Base-by-base conservation (phyloP, 1,284 basidiomycete species). In the Sporisorium scitamineum region DNA sequence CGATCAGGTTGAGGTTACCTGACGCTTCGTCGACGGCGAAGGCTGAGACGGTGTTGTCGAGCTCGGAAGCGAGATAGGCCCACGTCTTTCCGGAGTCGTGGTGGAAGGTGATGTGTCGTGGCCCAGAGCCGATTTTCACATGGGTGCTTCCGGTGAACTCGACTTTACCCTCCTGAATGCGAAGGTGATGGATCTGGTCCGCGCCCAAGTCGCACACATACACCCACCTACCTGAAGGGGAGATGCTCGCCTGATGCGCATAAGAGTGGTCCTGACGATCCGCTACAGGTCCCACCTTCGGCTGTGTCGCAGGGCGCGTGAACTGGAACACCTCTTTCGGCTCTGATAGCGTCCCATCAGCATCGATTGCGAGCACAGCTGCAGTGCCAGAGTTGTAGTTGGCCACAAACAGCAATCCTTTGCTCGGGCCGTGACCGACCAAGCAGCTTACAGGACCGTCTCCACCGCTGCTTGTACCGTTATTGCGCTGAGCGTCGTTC, bases 181-280 rank as follows among this genome's bases (percentile, higher is more conserved):
- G 53, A 7, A 76, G 59, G 31, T 65, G 74, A 34, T 81, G 80
- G 41, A 83, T 75, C 44, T 77, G 66, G 39, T 83, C 81, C 0
- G 76, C 74, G 2, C 81, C 81, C 14, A 83, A 54, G 52, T 83
- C 81, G 45, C 54, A 56, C 3, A 82, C 75, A 29, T 78, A 81
- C 8, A 83, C 79, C 55, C 55, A 82, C 4, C 20, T 16, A 3
- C 78, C 79, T 2, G 41, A 50, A 4, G 79, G 81, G 26, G 54
- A 27, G 48, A 72, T 60, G 47, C 56, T 44, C 18, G 73, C 76
- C 48, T 83, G 74, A 50, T 83, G 81, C 10, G 81, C 79, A 32
- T 83, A 83, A 16, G 61, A 63, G 20, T 76, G 70, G 45, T 79
- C 75, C 62, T 83, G 80, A 20, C 80, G 50, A 24, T 68, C 56